phyloP scores from a whole-genome alignment of 2,329 filamentous ascomycete species.

The Fusarium armeniacum region DNA sequence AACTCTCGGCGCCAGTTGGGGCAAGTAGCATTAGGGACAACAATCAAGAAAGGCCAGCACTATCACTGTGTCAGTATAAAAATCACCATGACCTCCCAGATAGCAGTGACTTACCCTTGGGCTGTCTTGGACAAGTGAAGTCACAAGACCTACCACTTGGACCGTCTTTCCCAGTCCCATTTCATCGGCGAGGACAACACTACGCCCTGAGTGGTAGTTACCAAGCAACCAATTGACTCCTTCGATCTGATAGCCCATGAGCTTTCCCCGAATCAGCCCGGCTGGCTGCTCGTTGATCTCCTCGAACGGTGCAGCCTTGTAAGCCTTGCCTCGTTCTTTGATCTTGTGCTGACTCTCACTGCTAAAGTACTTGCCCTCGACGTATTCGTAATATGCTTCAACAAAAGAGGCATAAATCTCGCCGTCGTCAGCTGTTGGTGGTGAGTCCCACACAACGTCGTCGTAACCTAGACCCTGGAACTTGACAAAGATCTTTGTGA shows the following conservation, averaged over 20 bases:
- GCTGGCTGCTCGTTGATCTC: conserved; percentile 80
- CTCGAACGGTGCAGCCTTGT: conserved; percentile 75
- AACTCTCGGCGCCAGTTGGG: conserved; percentile 98
- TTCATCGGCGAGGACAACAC: conserved; percentile 93
- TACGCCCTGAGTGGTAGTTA: conserved; percentile 85
- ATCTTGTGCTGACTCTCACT: conserved; percentile 70
- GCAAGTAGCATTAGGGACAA: conserved; percentile 94
- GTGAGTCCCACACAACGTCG: conserved; percentile 89
- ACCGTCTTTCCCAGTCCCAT: conserved; percentile 99
- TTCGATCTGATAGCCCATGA: conserved; percentile 95
- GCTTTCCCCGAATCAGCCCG: conserved; percentile 79
- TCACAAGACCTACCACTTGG: conserved; percentile 87
- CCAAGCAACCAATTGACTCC: conserved; percentile 96
- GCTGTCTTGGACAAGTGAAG: conserved; percentile 76
- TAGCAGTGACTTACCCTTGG: conserved; percentile 59
- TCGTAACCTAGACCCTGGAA: conserved; percentile 94
- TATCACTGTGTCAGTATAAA: conserved; percentile 42
- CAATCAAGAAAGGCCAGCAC: conserved; percentile 93
- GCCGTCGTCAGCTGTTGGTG: conserved; percentile 74
- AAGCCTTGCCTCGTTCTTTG: conserved; percentile 75
- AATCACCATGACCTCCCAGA: background rate
- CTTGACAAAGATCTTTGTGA: conserved; percentile 85
- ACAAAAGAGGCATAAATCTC: conserved; percentile 84
- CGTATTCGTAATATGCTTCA: conserved; percentile 87
- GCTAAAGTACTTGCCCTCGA: conserved; percentile 80